Percentiles rank a stretch among this genome's conserved stretches.
Conservation (phyloP, 805 yeast genomes). For the Barnettozyma botsteinii region DNA sequence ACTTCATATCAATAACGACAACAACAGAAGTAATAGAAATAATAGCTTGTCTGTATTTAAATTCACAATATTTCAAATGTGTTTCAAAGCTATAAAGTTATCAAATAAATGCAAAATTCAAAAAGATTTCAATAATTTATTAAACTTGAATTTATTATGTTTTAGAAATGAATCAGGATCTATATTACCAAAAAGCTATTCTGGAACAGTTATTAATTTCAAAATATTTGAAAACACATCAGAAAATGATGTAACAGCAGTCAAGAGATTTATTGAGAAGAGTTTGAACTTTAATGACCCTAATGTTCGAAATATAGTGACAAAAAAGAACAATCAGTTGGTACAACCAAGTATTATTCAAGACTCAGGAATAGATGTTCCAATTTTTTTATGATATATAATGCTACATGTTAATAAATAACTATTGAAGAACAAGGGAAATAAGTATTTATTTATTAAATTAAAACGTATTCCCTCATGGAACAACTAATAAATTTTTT, state of each 20-base stretch:
- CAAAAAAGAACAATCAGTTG: not conserved
- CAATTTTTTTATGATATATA: constrained; percentile 17
- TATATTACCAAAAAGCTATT: constrained; percentile 29
- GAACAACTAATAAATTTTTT: not conserved
- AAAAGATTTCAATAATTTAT: constrained; percentile 38
- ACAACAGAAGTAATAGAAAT: not conserved
- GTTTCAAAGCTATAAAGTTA: constrained; percentile 41
- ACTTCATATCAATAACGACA: constrained; percentile 32
- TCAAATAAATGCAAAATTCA: constrained; percentile 51
- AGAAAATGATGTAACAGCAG: constrained; percentile 7
- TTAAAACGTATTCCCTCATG: not conserved
- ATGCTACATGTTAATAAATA: too few relatives aligned
- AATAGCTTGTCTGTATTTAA: constrained; percentile 30
- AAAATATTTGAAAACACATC: constrained; percentile 26
- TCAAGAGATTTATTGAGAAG: constrained; percentile 6
- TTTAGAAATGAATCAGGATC: constrained; percentile 17
- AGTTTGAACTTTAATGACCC: constrained; percentile 1
- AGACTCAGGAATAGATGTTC: constrained; percentile 18
- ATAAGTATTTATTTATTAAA: not conserved
- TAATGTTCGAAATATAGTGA: not conserved
- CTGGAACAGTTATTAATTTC: constrained; percentile 37
- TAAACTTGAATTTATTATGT: constrained; percentile 42
- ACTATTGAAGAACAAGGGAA: constrained; percentile 1
- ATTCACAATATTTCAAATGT: constrained; percentile 41
- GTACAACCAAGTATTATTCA: not conserved